Evolutionary conservation across 495 filamentous ascomycete species (phyloP).

Genomic region (Alectoria sarmentosa): DNA sequence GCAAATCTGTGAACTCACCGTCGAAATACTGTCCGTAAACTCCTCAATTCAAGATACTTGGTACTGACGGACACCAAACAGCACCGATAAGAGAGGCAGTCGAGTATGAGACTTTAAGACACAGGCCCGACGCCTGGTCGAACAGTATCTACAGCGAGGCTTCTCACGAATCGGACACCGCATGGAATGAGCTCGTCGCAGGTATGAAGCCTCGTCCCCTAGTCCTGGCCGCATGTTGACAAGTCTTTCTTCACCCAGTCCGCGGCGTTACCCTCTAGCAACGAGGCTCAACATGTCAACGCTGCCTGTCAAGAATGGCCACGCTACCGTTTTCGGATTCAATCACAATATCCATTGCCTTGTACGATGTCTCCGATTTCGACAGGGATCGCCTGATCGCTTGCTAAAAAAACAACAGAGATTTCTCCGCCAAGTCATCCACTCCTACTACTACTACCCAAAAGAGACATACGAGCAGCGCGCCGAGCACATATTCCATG

Average conservation of each 20-base stretch:
- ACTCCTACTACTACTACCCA: background rate
- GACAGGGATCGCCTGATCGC: background rate
- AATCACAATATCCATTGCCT: background rate
- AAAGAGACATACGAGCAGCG: background rate
- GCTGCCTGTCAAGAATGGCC: background rate
- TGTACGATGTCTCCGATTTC: background rate
- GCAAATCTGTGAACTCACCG: background rate
- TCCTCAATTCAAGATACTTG: background rate
- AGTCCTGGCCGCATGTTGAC: background rate
- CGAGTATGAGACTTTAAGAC: background rate
- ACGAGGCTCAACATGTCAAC: background rate
- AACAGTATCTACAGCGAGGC: background rate
- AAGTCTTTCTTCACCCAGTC: background rate
- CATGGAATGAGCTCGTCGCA: background rate
- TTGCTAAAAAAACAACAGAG: background rate
- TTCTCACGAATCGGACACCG: background rate
- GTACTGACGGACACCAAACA: background rate
- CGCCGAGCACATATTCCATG: background rate
- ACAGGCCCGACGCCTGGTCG: background rate
- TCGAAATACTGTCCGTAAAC: background rate
- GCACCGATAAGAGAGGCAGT: background rate
- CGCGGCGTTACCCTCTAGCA: background rate
- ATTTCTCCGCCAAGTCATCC: background rate
- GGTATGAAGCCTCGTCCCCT: background rate
- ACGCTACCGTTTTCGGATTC: background rate